These are phyloP conservation scores for Creolimax fragrantissima DNA, from an alignment of 78 protist species.

Conservation along the genomic window DNA sequence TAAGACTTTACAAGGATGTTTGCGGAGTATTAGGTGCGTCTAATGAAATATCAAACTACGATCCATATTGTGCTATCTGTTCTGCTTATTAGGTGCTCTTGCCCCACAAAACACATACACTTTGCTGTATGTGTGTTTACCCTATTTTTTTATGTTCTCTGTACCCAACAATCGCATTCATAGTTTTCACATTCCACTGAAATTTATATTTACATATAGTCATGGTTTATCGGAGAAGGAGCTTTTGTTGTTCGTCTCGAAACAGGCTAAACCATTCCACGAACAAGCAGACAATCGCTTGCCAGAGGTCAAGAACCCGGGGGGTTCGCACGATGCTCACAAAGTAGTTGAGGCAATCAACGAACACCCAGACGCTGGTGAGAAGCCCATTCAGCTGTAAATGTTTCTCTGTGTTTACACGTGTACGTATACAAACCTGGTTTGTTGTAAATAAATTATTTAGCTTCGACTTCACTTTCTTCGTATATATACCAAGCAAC, in stretches of 20 bases:
- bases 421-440: too few species aligned
- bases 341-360: not conserved
- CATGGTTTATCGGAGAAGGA: not conserved
- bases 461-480: too few species aligned
- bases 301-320: not conserved
- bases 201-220: not conserved
- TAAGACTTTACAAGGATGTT: not conserved
- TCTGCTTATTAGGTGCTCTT: too few species aligned
- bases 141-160: too few species aligned
- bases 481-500: too few species aligned
- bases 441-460: too few species aligned
- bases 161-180: too few species aligned
- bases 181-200: too few species aligned
- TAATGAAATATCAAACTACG: too few species aligned
- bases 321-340: not conserved
- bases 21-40: conserved; percentile 1
- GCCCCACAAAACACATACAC: too few species aligned
- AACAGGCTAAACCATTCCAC: not conserved
- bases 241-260: not conserved
- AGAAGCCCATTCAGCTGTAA: not conserved
- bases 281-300: not conserved
- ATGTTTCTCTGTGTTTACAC: not conserved
- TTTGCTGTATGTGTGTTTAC: too few species aligned
- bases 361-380: not conserved
- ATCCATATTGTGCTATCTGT: too few species aligned